Base-by-base conservation (phyloP, 1,284 basidiomycete genomes). In the Gymnopus androsaceus region DNA sequence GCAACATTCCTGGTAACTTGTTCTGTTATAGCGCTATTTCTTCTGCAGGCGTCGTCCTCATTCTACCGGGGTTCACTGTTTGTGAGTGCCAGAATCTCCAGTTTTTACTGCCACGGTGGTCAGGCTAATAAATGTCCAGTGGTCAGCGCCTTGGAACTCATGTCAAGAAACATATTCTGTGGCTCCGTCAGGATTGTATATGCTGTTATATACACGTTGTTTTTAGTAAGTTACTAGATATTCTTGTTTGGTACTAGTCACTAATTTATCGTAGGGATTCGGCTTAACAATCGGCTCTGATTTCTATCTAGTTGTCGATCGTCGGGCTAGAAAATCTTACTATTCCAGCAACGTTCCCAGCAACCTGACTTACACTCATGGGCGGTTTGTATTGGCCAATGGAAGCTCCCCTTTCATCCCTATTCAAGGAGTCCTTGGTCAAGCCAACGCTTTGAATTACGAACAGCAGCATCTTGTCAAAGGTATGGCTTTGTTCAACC, bases 181-280 rank as follows among this genome's bases (percentile, higher is more conserved):
- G 92, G 92, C 17, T 90, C 90, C n/a, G 91, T 94, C 21, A 78
- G 92, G 61, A 87, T 94, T 73, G 90, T 94, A 30, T 94, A 93
- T 64, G 91, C 92, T 17, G 88, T 92, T 62, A 93, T 94, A 55
- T 94, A 94, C 67, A 92, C 90, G 0, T 75, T 94, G 42, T 93
- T 94, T 70, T 73, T 94, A 59, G 88, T 87, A 65, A 55, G 75
- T 59, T 9, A 28, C 51, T 46, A 53, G 50, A 54, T 36, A 50
- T 53, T 60, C 37, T 59, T 28, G 17, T n/a, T 53, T 55, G 38
- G 33, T 5, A 19, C 36, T 51, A 49, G 38, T 46, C 34, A 42
- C 25, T 48, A 49, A n/a, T 55, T 40, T 27, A 53, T 44, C 38
- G 5, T 64, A 89, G 88, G 91, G 92, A 15, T 94, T 94, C 68